phyloP scores from a whole-genome alignment of 306 rosid genomes.

The Herpetospermum pedunculosum region DNA sequence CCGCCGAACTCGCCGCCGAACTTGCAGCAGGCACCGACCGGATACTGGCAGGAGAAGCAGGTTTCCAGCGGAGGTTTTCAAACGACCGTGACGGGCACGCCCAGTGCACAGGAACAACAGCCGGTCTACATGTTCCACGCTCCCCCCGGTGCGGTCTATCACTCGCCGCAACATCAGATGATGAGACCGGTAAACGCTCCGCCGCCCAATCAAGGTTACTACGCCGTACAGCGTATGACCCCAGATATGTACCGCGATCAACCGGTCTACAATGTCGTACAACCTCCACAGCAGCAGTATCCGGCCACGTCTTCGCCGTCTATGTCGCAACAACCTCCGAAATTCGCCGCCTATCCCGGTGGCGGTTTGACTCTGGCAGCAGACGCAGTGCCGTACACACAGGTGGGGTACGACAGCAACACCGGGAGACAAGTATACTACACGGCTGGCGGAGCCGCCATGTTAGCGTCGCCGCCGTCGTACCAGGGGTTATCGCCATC shows the following conservation, averaged over 20 bases:
- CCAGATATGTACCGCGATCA: slow-evolving; percentile 65
- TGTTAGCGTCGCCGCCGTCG: slow-evolving; percentile 22
- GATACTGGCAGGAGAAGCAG: slow-evolving; percentile 60
- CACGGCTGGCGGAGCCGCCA: slow-evolving; percentile 34
- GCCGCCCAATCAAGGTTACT: slow-evolving; percentile 45
- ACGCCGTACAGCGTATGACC: slow-evolving; percentile 47
- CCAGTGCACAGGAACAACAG: slow-evolving; percentile 37
- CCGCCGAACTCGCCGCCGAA: slow-evolving; percentile 8
- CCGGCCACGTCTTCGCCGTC: slow-evolving; percentile 19
- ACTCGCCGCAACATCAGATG: slow-evolving; percentile 28
- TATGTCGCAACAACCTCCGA: slow-evolving; percentile 33
- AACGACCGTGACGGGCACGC: slow-evolving; percentile 19
- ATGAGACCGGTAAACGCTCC: slow-evolving; percentile 28
- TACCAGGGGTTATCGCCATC: slow-evolving; percentile 34
- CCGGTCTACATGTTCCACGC: slow-evolving; percentile 53
- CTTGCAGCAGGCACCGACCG: slow-evolving; percentile 15
- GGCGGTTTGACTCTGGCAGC: slow-evolving; percentile 16
- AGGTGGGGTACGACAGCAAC: slow-evolving; percentile 44
- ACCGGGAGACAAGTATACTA: slow-evolving; percentile 79
- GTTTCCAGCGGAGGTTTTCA: slow-evolving; percentile 32
- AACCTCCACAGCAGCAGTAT: slow-evolving; percentile 14
- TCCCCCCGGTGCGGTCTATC: slow-evolving; percentile 39
- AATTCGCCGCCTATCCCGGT: slow-evolving; percentile 30
- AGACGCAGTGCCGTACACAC: slow-evolving; percentile 16
- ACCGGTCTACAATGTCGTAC: slow-evolving; percentile 38